Conservation (phyloP, 2,329 filamentous ascomycete genomes). For the Nemania sp. region DNA sequence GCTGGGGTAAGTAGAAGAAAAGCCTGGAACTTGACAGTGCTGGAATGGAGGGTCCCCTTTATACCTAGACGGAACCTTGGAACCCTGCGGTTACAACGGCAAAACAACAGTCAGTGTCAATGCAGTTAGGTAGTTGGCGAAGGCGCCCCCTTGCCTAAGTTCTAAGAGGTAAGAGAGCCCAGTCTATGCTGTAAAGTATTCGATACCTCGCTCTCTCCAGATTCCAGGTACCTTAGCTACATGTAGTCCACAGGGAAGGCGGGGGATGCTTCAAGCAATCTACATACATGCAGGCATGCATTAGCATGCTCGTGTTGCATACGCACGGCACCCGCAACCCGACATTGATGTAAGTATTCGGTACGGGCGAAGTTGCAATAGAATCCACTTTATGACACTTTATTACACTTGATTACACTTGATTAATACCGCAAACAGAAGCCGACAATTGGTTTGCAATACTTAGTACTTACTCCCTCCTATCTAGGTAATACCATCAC, state of each 20-base stretch:
- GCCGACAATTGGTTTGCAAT: slow-evolving; percentile 4
- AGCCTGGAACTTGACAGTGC: not conserved
- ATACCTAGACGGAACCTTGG: not conserved
- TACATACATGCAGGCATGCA: not conserved
- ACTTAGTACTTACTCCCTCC: too few species aligned
- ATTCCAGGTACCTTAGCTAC: not conserved
- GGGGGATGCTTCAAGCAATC: not conserved
- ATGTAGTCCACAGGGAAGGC: not conserved
- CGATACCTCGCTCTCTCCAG: not conserved
- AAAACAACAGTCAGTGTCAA: not conserved
- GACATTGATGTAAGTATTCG: not conserved
- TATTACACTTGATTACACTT: too few species aligned
- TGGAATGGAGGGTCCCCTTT: not conserved
- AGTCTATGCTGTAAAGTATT: not conserved
- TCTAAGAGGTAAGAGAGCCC: too few species aligned
- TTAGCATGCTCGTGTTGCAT: not conserved
- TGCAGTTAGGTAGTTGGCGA: not conserved
- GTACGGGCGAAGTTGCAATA: not conserved
- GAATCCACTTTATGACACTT: slow-evolving; percentile 17
- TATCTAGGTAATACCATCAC: not conserved
- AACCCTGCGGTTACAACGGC: not conserved
- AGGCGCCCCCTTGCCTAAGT: not conserved
- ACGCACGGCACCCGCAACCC: not conserved
- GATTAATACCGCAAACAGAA: slow-evolving; percentile 11
- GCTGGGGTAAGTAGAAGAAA: not conserved